Conservation (phyloP, 164 flowering plant genomes). For the Liquidambar formosana region DNA sequence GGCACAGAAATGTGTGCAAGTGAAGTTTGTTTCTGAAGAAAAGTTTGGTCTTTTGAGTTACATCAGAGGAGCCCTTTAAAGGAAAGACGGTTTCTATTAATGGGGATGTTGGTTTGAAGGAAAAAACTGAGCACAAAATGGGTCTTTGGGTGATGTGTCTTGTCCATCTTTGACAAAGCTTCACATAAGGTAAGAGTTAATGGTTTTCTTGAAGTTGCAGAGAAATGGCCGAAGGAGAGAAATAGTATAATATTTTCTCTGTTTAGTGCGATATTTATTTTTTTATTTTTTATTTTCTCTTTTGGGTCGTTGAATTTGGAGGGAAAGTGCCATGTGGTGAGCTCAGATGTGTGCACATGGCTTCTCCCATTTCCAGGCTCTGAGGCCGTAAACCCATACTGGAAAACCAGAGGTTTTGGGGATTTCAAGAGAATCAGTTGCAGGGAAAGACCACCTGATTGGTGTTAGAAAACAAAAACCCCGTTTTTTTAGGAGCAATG, state of each 20-base stretch:
- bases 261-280: too few relatives aligned
- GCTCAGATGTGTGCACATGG: constrained; percentile 73
- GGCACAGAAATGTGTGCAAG: too few relatives aligned
- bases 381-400: constrained; percentile 30
- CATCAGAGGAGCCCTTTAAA: not conserved
- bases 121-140: not conserved
- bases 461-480: constrained; percentile 30
- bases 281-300: too few relatives aligned
- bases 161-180: constrained; percentile 10
- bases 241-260: not conserved
- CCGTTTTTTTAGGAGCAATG: constrained; percentile 34
- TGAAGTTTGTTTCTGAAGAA: not conserved
- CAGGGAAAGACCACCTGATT: constrained; percentile 43
- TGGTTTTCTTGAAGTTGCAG: constrained; percentile 22
- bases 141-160: not conserved
- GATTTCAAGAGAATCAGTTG: constrained; percentile 62
- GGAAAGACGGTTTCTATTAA: not conserved
- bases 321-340: constrained; percentile 61
- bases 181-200: constrained; percentile 1
- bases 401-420: constrained; percentile 35
- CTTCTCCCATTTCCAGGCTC: constrained; percentile 54
- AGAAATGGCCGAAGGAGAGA: constrained; percentile 8
- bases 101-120: not conserved
- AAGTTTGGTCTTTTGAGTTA: not conserved
- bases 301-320: constrained; percentile 23